phyloP scores from a whole-genome alignment of 768 basidiomycete species.

The Trametes coccinea region DNA sequence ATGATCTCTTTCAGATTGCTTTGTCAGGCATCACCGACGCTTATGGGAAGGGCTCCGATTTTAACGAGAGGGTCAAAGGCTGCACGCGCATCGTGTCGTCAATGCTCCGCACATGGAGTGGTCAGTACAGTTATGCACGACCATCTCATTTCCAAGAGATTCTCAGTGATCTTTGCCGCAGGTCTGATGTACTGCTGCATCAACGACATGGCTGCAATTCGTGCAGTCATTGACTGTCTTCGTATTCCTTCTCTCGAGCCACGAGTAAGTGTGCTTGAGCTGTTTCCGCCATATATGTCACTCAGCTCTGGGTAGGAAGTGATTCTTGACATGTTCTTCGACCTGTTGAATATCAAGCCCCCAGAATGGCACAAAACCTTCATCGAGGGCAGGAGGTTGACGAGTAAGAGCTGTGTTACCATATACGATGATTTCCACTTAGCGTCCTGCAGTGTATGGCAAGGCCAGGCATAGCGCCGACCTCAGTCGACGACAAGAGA shows the following conservation, averaged over 20 bases:
- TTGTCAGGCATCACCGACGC: constrained; percentile 90
- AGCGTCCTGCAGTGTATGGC: constrained; percentile 58
- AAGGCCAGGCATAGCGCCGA: constrained; percentile 37
- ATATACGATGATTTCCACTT: background rate
- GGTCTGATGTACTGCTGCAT: constrained; percentile 94
- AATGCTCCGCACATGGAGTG: constrained; percentile 92
- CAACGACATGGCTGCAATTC: constrained; percentile 83
- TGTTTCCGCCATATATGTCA: background rate
- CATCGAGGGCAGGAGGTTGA: constrained; percentile 83
- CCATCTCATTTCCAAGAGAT: background rate
- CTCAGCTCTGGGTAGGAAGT: constrained; percentile 62
- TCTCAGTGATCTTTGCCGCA: constrained; percentile 19
- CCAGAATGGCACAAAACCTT: constrained; percentile 94
- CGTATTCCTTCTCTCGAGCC: constrained; percentile 87
- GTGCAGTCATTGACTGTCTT: constrained; percentile 80
- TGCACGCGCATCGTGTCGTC: constrained; percentile 76
- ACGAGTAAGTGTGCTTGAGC: constrained; percentile 51
- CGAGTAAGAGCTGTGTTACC: constrained; percentile 53
- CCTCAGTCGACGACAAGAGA: constrained; percentile 17
- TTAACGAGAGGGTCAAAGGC: constrained; percentile 77
- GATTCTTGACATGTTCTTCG: constrained; percentile 92
- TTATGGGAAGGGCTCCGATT: constrained; percentile 79
- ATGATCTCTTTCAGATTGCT: constrained; percentile 57
- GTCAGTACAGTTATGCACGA: constrained; percentile 45
- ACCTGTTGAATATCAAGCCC: constrained; percentile 86